Evolutionary conservation across 805 yeast genomes (phyloP), one percentile per base, ranked within the genome.

Genomic region (Myxozyma melibiosi): DNA sequence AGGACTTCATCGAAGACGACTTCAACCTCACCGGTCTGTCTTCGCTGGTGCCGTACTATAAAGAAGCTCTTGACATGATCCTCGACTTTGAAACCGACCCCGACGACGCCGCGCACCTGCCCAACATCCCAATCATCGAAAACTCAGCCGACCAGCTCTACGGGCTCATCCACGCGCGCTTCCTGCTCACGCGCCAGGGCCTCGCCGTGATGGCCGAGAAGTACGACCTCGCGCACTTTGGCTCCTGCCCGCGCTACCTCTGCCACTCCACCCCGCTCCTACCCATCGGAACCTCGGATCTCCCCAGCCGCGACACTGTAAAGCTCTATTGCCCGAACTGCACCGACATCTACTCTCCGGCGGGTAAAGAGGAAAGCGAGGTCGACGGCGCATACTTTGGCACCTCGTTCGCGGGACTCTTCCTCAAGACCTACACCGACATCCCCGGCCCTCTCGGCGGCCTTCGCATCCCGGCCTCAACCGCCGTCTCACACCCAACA

Each of bases 361-460:
- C 86, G 54, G 85, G 90, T 54, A 84, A 91, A n/a, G 78, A 96
- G 61, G 91, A 88, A 72, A 75, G 88, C 56, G 88, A 89, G 68
- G 82, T 94, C 41, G 99, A 94, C 72, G 99, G 99, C 4, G 97
- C 98, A 0, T 94, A 86, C 68, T 94, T 95, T 76, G 98, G 99
- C 4, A 90, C 98, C 0, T 85, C 95, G 34, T 94, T 94, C 74
- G 94, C 97, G 0, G 97, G 97, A 1, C 80, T 94, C 65, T 87
- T 94, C 67, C 82, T 94, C 59, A 88, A 90, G 69, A 86, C 88
- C 80, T 90, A 86, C 74, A 90, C 94, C n/a, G 97, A 90, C 63
- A 82, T 90, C 49, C 65, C 66, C 2, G 55, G 62, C 13, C 54
- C 62, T 22, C 48, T 42, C 34, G 62, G 62, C 27, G 62, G 56